Conservation (phyloP, 441 rosid genomes). For the Corymbia citriodora region DNA sequence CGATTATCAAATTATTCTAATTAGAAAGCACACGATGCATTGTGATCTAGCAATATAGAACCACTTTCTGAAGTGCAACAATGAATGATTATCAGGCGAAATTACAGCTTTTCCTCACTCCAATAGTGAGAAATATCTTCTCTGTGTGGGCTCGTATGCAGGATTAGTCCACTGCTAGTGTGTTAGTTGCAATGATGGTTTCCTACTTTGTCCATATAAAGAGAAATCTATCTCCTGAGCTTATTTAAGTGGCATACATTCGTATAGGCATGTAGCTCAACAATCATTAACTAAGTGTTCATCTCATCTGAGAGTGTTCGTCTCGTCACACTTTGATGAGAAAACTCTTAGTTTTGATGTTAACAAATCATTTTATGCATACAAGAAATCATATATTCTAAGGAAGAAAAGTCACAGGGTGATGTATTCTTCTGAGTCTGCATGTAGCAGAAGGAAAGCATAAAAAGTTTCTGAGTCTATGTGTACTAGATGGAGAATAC, state of each 20-base stretch:
- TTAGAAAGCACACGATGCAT: not conserved
- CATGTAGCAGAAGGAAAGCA: too few relatives aligned
- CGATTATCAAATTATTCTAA: not conserved
- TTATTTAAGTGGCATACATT: not conserved
- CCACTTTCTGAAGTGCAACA: not conserved
- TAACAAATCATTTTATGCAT: too few relatives aligned
- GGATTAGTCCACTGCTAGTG: not conserved
- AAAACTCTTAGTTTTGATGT: too few relatives aligned
- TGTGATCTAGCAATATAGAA: not conserved
- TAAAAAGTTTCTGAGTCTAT: too few relatives aligned
- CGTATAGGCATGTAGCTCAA: not conserved
- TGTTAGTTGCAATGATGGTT: not conserved
- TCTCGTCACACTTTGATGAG: too few relatives aligned
- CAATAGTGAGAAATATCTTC: not conserved
- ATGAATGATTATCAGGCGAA: not conserved
- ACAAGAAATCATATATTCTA: too few relatives aligned
- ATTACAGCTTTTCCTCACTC: not conserved
- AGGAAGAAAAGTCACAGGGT: too few relatives aligned
- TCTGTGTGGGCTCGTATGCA: not conserved
- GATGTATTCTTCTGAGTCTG: too few relatives aligned
- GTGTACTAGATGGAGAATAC: too few relatives aligned
- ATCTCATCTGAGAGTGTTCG: not conserved
- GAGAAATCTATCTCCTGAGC: not conserved
- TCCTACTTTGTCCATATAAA: not conserved
- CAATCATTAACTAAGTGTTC: not conserved